Evolutionary conservation across 2,329 filamentous ascomycete genomes (phyloP).

Genomic region (Ophiocordyceps camponoti-floridani): DNA sequence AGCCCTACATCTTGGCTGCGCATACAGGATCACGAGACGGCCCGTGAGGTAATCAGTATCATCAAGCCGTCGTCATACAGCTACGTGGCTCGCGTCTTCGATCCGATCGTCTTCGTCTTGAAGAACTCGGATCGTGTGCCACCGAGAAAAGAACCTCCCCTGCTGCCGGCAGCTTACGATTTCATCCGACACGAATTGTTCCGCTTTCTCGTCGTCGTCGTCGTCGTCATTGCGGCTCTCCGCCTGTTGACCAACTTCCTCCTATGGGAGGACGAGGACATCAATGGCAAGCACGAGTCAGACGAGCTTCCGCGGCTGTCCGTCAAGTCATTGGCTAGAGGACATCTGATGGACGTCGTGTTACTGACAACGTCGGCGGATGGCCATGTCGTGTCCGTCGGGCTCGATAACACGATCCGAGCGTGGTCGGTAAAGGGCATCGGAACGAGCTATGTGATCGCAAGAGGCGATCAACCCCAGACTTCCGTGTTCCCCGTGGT

Average conservation of each 20-base stretch:
- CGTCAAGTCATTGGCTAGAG: constrained; percentile 40
- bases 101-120: constrained; percentile 56
- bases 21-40: constrained; percentile 63
- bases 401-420: constrained; percentile 49
- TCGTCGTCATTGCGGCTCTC: constrained; percentile 45
- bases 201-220: constrained; percentile 42
- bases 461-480: constrained; percentile 20
- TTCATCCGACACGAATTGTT: constrained; percentile 42
- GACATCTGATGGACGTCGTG: constrained; percentile 52
- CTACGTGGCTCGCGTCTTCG: constrained; percentile 57
- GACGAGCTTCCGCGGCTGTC: constrained; percentile 32
- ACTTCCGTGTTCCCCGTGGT: constrained; percentile 39
- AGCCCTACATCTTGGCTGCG: constrained; percentile 62
- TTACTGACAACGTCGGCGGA: constrained; percentile 43
- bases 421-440: constrained; percentile 43
- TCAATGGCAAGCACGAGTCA: constrained; percentile 24
- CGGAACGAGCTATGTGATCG: constrained; percentile 21
- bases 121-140: constrained; percentile 49
- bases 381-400: constrained; percentile 50
- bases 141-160: constrained; percentile 18
- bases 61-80: constrained; percentile 54
- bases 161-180: constrained; percentile 35
- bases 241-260: constrained; percentile 58
- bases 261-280: constrained; percentile 43
- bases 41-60: constrained; percentile 57